Evolutionary conservation across 768 basidiomycete genomes (phyloP).

Genomic region (Trametes punicea): DNA sequence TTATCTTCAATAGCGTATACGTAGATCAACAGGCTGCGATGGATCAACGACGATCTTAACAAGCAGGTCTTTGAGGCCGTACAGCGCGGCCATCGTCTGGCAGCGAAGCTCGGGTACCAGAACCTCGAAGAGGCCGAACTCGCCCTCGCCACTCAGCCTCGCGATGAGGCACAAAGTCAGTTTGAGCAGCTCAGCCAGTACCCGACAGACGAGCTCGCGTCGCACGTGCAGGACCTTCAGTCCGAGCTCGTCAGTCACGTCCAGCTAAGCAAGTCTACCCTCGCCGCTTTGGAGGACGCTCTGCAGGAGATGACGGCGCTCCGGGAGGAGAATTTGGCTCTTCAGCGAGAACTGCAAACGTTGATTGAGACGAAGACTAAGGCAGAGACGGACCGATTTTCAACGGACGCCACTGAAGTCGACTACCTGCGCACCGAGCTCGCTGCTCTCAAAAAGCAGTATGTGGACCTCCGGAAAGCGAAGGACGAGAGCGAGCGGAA

Average conservation of each 20-base stretch:
- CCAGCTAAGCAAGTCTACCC: constrained; percentile 10
- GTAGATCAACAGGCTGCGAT: constrained; percentile 31
- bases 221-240: constrained; percentile 14
- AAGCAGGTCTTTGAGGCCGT: constrained; percentile 39
- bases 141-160: constrained; percentile 17
- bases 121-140: constrained; percentile 42
- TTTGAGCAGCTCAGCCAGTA: constrained; percentile 12
- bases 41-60: constrained; percentile 34
- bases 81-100: constrained; percentile 38
- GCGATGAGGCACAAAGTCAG: constrained; percentile 8
- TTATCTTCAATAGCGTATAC: not conserved
- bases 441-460: constrained; percentile 22
- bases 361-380: not conserved
- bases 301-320: constrained; percentile 10
- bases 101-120: constrained; percentile 42
- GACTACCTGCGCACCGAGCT: constrained; percentile 7
- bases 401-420: not conserved
- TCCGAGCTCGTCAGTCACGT: constrained; percentile 15
- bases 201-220: constrained; percentile 11
- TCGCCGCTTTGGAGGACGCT: constrained; percentile 13
- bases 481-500: constrained; percentile 44
- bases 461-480: constrained; percentile 42
- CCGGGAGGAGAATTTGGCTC: constrained; percentile 10
- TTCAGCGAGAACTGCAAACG: not conserved
- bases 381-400: not conserved